Conservation (phyloP, 371 early-diverging fungal species). For the Lichtheimia corymbifera region DNA sequence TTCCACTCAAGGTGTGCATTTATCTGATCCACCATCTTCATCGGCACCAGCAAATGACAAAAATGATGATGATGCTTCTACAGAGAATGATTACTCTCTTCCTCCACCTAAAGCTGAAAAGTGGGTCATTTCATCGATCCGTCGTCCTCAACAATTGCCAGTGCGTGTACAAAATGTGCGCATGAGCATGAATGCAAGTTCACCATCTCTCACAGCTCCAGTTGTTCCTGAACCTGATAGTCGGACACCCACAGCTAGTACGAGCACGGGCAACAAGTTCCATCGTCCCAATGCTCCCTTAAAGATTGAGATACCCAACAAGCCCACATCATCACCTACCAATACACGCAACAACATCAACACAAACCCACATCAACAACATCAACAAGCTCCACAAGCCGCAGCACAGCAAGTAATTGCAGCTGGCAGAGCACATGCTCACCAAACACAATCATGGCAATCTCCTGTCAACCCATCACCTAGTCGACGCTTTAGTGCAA, state of each 20-base stretch:
- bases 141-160: constrained; percentile 48
- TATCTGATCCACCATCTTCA: background rate
- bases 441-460: constrained; percentile 24
- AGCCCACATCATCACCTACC: constrained; percentile 8
- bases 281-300: constrained; percentile 33
- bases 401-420: constrained; percentile 32
- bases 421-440: constrained; percentile 30
- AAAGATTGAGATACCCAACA: constrained; percentile 45
- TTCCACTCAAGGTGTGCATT: background rate
- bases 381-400: constrained; percentile 16
- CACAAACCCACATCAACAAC: background rate
- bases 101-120: constrained; percentile 47
- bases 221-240: background rate
- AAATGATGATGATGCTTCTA: constrained; percentile 21
- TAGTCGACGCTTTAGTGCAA: constrained; percentile 9
- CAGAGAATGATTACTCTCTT: constrained; percentile 13
- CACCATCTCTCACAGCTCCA: background rate
- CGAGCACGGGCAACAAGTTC: constrained; percentile 16
- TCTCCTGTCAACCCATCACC: constrained; percentile 7
- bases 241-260: constrained; percentile 1
- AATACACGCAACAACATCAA: constrained; percentile 2
- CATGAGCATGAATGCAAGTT: constrained; percentile 12
- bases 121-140: constrained; percentile 53
- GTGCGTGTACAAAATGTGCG: constrained; percentile 34
- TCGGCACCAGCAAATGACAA: constrained; percentile 4